Conservation (phyloP, 148 eudicot species). For the Chenopodium album region DNA sequence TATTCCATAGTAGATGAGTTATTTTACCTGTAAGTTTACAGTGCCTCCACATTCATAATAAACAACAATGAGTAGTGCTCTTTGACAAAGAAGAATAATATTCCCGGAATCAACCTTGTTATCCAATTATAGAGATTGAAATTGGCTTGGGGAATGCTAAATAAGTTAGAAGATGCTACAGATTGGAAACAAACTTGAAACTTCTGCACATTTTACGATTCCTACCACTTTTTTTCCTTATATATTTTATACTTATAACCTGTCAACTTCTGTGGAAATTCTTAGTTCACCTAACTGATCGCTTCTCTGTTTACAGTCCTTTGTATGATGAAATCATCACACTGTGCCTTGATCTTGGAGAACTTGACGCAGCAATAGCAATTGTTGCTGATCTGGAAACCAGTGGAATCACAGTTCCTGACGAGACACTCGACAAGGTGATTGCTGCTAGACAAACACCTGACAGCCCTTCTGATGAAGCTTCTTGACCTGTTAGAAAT, state of each 20-base stretch:
- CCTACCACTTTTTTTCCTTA: not conserved
- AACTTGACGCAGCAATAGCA: constrained; percentile 88
- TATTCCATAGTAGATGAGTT: not conserved
- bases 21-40: not conserved
- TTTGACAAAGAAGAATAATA: not conserved
- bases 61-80: not conserved
- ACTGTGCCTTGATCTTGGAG: constrained; percentile 80
- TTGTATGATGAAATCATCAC: constrained; percentile 84
- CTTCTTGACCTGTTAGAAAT: constrained; percentile 31
- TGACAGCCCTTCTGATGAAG: constrained; percentile 41
- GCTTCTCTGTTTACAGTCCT: constrained; percentile 54
- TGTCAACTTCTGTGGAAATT: not conserved
- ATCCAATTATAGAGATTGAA: not conserved
- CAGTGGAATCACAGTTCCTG: constrained; percentile 71
- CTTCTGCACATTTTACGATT: not conserved
- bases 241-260: no score
- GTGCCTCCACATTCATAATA: not conserved
- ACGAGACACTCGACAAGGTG: constrained; percentile 82
- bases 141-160: not conserved
- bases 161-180: not conserved
- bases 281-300: not conserved
- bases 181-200: not conserved
- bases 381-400: constrained; percentile 90
- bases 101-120: not conserved
- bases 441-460: constrained; percentile 67